Conservation (phyloP, 345 rosid genomes). For the Brassica incana region DNA sequence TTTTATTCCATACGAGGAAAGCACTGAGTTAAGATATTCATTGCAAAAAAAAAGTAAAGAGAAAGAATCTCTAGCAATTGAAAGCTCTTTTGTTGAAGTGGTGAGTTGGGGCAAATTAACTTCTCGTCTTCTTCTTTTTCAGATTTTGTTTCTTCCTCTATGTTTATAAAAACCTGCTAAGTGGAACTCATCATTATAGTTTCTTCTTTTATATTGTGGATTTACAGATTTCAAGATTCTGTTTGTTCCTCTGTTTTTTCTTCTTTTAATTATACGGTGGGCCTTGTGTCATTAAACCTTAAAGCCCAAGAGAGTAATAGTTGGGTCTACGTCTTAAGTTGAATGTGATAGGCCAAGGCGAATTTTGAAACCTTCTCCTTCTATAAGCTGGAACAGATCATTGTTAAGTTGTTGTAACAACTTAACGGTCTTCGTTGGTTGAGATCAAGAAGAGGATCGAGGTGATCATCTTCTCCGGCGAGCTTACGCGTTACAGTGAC, state of each 20-base stretch:
- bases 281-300: no score
- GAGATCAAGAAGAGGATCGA: no score
- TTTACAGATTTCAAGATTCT: background rate
- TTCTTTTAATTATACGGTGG: background rate
- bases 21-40: background rate
- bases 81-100: constrained; percentile 14
- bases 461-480: no score
- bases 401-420: no score
- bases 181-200: constrained; percentile 3
- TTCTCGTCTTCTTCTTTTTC: background rate
- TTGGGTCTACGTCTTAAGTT: no score
- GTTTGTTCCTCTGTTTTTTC: background rate
- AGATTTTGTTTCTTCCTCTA: background rate
- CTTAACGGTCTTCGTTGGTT: no score
- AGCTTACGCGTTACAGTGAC: no score
- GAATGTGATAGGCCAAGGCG: no score
- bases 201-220: background rate
- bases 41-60: constrained; percentile 1
- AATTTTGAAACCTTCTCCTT: no score
- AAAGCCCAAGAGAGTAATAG: no score
- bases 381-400: no score
- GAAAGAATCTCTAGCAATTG: constrained; percentile 8
- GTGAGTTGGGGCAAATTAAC: constrained; percentile 5
- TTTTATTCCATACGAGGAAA: background rate
- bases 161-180: background rate